These are phyloP conservation scores for Macrocybe gigantea DNA, from an alignment of 768 basidiomycete species.

Conservation along the genomic window DNA sequence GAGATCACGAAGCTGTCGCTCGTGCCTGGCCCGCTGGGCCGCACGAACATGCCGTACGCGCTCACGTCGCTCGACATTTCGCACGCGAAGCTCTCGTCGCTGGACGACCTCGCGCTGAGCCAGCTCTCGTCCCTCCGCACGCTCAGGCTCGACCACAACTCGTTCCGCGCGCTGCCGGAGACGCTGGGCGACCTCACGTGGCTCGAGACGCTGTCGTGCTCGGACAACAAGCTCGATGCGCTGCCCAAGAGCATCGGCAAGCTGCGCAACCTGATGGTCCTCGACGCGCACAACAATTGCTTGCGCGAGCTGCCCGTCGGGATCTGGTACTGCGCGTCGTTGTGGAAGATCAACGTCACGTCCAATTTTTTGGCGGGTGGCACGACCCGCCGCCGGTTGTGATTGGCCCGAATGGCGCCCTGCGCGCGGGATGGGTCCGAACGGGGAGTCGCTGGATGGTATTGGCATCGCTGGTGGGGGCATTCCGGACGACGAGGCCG, in stretches of 20 bases:
- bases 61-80: constrained; percentile 83
- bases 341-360: constrained; percentile 75
- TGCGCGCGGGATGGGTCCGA: constrained; percentile 3
- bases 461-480: constrained; percentile 11
- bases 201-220: constrained; percentile 74
- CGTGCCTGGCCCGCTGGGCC: constrained; percentile 38
- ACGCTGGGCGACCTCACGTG: constrained; percentile 67
- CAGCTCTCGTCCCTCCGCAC: constrained; percentile 67
- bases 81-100: constrained; percentile 77
- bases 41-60: constrained; percentile 32
- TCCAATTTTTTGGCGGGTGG: constrained; percentile 80
- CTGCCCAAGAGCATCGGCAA: constrained; percentile 75
- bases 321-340: constrained; percentile 79
- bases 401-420: too few species aligned
- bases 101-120: constrained; percentile 69
- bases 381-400: constrained; percentile 47
- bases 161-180: constrained; percentile 81
- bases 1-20: constrained; percentile 79
- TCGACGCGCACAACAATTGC: constrained; percentile 92
- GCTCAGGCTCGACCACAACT: constrained; percentile 81
- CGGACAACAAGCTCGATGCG: constrained; percentile 81
- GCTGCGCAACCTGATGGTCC: constrained; percentile 63
- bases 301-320: constrained; percentile 66
- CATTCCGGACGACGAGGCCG: constrained; percentile 6
- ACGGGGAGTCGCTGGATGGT: constrained; percentile 1